Evolutionary conservation across 2,329 filamentous ascomycete genomes (phyloP).

Genomic region (Pezicula rhizophila): DNA sequence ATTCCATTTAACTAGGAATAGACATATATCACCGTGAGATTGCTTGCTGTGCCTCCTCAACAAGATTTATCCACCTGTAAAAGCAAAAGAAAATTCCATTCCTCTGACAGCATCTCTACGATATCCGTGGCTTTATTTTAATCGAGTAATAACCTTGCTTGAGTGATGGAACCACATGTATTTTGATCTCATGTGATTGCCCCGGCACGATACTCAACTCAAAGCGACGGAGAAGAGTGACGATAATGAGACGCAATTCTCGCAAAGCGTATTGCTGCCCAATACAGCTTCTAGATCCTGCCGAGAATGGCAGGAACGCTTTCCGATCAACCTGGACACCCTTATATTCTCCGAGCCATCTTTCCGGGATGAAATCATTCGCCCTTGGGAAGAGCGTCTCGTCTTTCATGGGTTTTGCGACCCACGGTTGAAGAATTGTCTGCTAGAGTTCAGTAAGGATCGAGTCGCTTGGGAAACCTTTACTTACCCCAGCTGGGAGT

Average conservation of each 20-base stretch:
- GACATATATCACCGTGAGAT: no score
- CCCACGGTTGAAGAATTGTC: not conserved
- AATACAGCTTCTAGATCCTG: slow-evolving; percentile 25
- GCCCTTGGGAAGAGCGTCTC: not conserved
- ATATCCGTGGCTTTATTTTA: slow-evolving; percentile 6
- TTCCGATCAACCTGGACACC: slow-evolving; percentile 10
- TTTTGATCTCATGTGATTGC: slow-evolving; percentile 14
- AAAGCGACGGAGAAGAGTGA: slow-evolving; percentile 11
- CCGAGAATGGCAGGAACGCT: slow-evolving; percentile 23
- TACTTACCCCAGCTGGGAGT: slow-evolving; percentile 11
- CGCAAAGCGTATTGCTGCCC: slow-evolving; percentile 25
- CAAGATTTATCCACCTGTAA: not conserved
- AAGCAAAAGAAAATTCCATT: not conserved
- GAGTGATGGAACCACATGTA: slow-evolving; percentile 16
- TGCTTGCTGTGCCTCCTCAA: no score
- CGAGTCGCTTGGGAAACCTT: not conserved
- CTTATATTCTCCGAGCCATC: slow-evolving; percentile 5
- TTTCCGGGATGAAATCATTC: not conserved
- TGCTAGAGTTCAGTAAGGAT: not conserved
- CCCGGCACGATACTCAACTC: slow-evolving; percentile 14
- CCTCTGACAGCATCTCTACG: not conserved
- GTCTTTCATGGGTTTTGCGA: not conserved
- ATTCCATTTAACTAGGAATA: no score
- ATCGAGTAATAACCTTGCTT: slow-evolving; percentile 15
- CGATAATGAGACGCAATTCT: slow-evolving; percentile 20